Conservation (phyloP, 352 stramenopile genomes). For the Phytophthora tubulina region DNA sequence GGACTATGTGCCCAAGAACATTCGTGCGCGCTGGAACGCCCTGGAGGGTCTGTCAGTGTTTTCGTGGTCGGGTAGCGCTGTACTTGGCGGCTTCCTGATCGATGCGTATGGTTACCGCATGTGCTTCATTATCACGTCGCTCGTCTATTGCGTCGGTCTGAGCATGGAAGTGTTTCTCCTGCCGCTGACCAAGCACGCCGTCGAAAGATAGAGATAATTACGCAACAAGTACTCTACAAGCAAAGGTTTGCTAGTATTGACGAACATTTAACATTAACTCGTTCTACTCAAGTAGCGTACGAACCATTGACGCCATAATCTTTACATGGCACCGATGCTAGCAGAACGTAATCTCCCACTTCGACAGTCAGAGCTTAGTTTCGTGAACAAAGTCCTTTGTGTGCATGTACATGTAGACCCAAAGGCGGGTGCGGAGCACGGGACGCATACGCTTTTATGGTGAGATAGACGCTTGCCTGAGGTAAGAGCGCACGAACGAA, state of each 20-base stretch:
- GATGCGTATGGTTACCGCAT: constrained; percentile 80
- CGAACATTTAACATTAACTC: background rate
- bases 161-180: constrained; percentile 68
- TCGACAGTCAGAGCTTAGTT: too few species aligned
- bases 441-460: too few species aligned
- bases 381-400: too few species aligned
- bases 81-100: constrained; percentile 80
- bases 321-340: too few species aligned
- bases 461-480: too few species aligned
- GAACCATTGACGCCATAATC: too few species aligned
- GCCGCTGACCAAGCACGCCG: constrained; percentile 66
- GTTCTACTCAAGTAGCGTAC: background rate
- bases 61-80: constrained; percentile 82
- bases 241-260: constrained; percentile 13
- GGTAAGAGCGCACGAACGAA: too few species aligned
- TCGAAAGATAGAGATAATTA: constrained; percentile 47
- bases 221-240: background rate
- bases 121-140: constrained; percentile 85
- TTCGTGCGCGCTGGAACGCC: constrained; percentile 82
- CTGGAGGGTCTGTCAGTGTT: constrained; percentile 82
- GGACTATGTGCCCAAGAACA: constrained; percentile 80
- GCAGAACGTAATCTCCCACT: too few species aligned
- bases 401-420: too few species aligned
- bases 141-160: constrained; percentile 72
- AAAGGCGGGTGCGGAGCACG: too few species aligned